These are phyloP conservation scores for Apiospora kogelbergensis DNA, from an alignment of 2,329 filamentous ascomycete genomes.

Conservation along the genomic window DNA sequence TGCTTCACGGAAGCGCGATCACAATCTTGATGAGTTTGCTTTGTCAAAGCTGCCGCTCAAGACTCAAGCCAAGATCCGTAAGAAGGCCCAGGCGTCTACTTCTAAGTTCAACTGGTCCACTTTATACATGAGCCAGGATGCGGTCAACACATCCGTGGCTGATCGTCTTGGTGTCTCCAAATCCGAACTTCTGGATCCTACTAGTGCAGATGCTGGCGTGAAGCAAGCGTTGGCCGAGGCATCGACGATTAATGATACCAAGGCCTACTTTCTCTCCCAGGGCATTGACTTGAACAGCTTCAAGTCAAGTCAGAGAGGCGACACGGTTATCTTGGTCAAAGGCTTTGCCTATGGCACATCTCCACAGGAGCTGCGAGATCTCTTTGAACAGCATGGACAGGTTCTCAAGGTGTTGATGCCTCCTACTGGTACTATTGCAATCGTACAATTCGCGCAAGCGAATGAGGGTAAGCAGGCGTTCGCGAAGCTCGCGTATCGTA, in stretches of 20 bases:
- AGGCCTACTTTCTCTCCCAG: constrained; percentile 83
- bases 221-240: constrained; percentile 98
- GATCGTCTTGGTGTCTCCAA: constrained; percentile 86
- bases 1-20: constrained; percentile 77
- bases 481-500: constrained; percentile 80
- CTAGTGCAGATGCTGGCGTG: constrained; percentile 88
- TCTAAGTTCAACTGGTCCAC: constrained; percentile 96
- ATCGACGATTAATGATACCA: constrained; percentile 93
- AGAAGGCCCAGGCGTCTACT: constrained; percentile 76
- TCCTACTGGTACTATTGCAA: constrained; percentile 87
- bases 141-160: constrained; percentile 87
- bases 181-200: constrained; percentile 90
- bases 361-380: constrained; percentile 71
- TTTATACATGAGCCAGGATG: constrained; percentile 98
- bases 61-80: constrained; percentile 88
- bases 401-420: constrained; percentile 86
- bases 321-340: constrained; percentile 87
- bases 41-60: constrained; percentile 91
- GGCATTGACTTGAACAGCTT: constrained; percentile 93
- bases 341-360: constrained; percentile 88
- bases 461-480: constrained; percentile 83
- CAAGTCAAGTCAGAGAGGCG: constrained; percentile 79
- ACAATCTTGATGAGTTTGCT: constrained; percentile 81
- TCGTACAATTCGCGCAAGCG: constrained; percentile 81
- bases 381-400: constrained; percentile 85